A percentile compares a stretch with the other conserved stretches of the same genome.
These are phyloP conservation scores for Neurospora tetraspora DNA, from an alignment of 495 filamentous ascomycete genomes.

Conservation along the genomic window DNA sequence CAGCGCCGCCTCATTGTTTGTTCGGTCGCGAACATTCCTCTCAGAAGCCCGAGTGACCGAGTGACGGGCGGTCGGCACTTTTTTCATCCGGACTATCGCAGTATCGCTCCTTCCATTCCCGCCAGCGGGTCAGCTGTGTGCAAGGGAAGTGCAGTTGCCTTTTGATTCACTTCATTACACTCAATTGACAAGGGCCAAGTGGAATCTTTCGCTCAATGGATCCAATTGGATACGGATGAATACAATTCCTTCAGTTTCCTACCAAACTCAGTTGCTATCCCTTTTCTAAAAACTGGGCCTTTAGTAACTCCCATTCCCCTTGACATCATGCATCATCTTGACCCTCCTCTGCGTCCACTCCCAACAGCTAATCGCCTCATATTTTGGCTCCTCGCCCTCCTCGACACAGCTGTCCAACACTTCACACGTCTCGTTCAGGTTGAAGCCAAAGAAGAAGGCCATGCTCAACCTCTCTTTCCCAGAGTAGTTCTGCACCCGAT, in stretches of 20 bases:
- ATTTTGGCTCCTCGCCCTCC: constrained; percentile 40
- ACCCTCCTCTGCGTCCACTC: constrained; percentile 28
- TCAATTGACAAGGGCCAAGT: too few species aligned
- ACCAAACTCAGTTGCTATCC: too few species aligned
- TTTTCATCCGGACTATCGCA: not conserved
- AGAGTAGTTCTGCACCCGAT: constrained; percentile 44
- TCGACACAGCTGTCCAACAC: constrained; percentile 44
- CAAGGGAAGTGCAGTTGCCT: too few species aligned
- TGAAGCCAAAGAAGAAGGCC: constrained; percentile 49
- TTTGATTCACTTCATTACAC: too few species aligned
- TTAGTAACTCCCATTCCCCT: not conserved
- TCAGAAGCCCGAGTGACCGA: not conserved
- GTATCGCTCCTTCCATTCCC: not conserved
- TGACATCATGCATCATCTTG: constrained; percentile 16
- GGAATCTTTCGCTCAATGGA: too few species aligned
- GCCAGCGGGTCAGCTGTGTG: not conserved
- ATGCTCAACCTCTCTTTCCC: constrained; percentile 42
- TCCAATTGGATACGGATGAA: too few species aligned
- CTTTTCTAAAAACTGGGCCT: too few species aligned
- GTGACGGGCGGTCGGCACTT: not conserved
- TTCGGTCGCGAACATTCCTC: not conserved
- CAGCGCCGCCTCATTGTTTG: not conserved
- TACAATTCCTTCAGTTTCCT: too few species aligned
- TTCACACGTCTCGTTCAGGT: constrained; percentile 36
- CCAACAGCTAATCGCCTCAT: constrained; percentile 47